These are phyloP conservation scores for Candida railenensis DNA, from an alignment of 805 yeast species.

Conservation along the genomic window DNA sequence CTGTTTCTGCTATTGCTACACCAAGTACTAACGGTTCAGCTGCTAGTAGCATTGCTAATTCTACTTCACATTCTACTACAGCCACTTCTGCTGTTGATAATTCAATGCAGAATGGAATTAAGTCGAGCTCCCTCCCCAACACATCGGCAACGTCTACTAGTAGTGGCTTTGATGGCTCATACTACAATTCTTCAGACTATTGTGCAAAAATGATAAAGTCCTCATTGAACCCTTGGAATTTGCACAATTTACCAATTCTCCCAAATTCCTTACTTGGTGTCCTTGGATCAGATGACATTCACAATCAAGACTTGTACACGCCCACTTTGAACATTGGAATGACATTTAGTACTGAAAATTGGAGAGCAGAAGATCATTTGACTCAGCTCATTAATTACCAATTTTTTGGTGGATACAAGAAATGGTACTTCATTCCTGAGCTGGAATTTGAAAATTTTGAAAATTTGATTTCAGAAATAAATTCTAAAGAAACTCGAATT, in stretches of 20 bases:
- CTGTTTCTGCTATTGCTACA: slow-evolving; percentile 5
- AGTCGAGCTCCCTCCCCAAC: background rate
- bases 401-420: slow-evolving; percentile 52
- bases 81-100: too few relatives aligned
- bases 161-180: slow-evolving; percentile 4
- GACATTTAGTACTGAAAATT: slow-evolving; percentile 53
- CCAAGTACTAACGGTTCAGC: background rate
- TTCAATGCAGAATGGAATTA: background rate
- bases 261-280: slow-evolving; percentile 49
- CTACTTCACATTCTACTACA: too few relatives aligned
- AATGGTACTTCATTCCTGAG: slow-evolving; percentile 67
- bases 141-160: background rate
- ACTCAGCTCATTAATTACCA: slow-evolving; percentile 52
- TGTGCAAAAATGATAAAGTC: slow-evolving; percentile 17
- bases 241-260: slow-evolving; percentile 51
- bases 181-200: slow-evolving; percentile 19
- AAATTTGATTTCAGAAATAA: slow-evolving; percentile 20
- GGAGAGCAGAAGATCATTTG: slow-evolving; percentile 64
- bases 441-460: slow-evolving; percentile 54
- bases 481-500: slow-evolving; percentile 14
- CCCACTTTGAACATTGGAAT: slow-evolving; percentile 52
- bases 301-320: slow-evolving; percentile 41
- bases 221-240: slow-evolving; percentile 52
- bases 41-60: background rate
- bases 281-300: slow-evolving; percentile 39